Evolutionary conservation across 2,329 filamentous ascomycete species (phyloP).

Genomic region (Sordariomycetes sp.): DNA sequence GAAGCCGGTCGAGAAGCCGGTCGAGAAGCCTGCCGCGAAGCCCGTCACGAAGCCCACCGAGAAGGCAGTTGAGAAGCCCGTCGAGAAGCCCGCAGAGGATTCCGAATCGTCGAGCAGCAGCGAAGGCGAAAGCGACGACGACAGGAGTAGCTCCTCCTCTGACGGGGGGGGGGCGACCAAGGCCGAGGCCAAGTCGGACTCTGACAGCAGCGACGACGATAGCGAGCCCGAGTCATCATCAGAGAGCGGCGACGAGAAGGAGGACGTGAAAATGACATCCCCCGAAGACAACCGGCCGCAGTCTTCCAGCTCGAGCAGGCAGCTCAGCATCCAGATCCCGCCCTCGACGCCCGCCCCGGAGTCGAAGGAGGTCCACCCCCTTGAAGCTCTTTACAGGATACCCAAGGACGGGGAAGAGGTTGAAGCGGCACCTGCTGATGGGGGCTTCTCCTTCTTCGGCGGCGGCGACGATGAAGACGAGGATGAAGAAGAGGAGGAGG

Average conservation of each 20-base stretch:
- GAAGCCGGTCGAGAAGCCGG: background rate
- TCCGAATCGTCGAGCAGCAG: conserved; percentile 10
- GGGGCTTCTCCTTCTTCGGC: conserved; percentile 68
- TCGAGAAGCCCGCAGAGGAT: background rate
- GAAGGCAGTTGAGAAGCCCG: background rate
- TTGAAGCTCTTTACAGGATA: conserved; percentile 86
- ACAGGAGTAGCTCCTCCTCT: conserved; percentile 3
- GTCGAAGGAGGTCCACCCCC: conserved; percentile 55
- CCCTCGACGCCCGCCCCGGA: conserved; percentile 28
- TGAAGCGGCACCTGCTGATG: conserved; percentile 16
- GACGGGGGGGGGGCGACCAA: background rate
- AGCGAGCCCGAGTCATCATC: conserved; percentile 12
- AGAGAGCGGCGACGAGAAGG: conserved; percentile 10
- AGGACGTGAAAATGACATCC: conserved; percentile 7
- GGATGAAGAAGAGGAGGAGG: conserved; percentile 16
- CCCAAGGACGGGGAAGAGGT: conserved; percentile 29
- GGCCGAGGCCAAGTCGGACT: conserved; percentile 13
- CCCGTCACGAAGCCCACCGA: background rate
- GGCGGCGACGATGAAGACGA: conserved; percentile 30
- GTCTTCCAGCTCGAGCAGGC: conserved; percentile 35
- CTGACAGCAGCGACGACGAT: conserved; percentile 1
- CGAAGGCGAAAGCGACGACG: conserved; percentile 24
- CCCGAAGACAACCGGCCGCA: conserved; percentile 22
- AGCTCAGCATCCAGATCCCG: conserved; percentile 41
- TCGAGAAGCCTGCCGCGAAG: background rate